A percentile compares a stretch with the other conserved stretches of the same genome.
Conservation (phyloP, 2,329 filamentous ascomycete genomes). For the Botrytis paeoniae region DNA sequence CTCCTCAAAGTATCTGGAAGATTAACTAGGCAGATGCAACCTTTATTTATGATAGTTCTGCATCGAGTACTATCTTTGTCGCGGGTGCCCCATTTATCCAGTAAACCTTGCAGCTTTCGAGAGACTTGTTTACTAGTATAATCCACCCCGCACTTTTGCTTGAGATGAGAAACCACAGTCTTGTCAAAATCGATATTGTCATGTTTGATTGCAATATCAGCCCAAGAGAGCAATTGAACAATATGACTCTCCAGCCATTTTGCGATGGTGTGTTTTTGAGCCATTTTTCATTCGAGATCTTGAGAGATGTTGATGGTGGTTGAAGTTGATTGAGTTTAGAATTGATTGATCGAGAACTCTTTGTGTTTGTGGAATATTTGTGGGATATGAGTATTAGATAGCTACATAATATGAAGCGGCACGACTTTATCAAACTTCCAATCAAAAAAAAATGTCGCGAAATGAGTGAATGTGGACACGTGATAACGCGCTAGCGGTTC, state of each 20-base stretch:
- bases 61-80: not conserved
- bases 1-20: not conserved
- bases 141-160: not conserved
- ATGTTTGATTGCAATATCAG: not conserved
- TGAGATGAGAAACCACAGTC: constrained; percentile 1
- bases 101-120: not conserved
- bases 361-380: not conserved
- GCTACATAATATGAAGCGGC: not conserved
- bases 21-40: not conserved
- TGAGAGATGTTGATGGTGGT: not conserved
- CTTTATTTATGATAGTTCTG: not conserved
- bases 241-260: not conserved
- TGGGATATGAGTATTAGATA: not conserved
- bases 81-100: not conserved
- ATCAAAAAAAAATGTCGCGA: not conserved
- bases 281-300: not conserved
- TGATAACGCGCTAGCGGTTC: not conserved
- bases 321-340: not conserved
- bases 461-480: not conserved
- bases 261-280: not conserved
- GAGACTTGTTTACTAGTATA: not conserved
- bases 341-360: not conserved
- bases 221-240: constrained; percentile 8
- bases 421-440: not conserved
- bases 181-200: not conserved